Base-by-base conservation (phyloP, 805 yeast species). In the Metschnikowia proteae region DNA sequence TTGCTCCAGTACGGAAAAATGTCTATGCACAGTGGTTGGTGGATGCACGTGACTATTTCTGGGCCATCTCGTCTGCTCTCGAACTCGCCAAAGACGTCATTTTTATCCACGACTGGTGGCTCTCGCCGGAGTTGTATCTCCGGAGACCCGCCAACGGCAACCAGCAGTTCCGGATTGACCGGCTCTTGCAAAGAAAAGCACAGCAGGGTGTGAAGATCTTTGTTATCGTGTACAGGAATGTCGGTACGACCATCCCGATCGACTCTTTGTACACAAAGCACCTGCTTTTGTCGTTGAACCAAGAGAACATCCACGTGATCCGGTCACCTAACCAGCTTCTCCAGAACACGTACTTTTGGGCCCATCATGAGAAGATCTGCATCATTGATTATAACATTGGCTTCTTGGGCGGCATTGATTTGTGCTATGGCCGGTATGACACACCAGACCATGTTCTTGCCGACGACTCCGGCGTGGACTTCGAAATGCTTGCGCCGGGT, bases 71-170 rank as follows among this genome's bases (percentile, higher is more conserved):
- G 29, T 83, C 90, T 8, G 99, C 98, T 0, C 72, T 94, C 47
- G 89, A 86, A 56, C 84, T 88, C 87, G 98, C 99, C 0, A 83
- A 83, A 56, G 98, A 94, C 71, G 92, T 86, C 1, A 85, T 94
- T 31, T 94, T 84, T 63, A 89, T 94, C 43, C 97, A 94, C 61
- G 99, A 92, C 61, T 94, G 99, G 99, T 94, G 99, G 99, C 73
- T 94, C 26, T 80, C 92, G 4, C 99, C 99, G 0, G 99, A 94
- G 65, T 64, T 94, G 3, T 95, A 94, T 60, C 72, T 94, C 69
- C 79, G 99, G 54, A 75, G 99, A 44, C 99, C 99, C 0, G 92
- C 96, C 0, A 85, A 88, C 65, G 97, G 97, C 6, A 92, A 92
- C 59, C 98, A 94, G 65, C 85, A 88, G 54, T 94, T 89, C 84